Base-by-base conservation (phyloP, 192 early-diverging fungal genomes). In the Coemansia sp. region DNA sequence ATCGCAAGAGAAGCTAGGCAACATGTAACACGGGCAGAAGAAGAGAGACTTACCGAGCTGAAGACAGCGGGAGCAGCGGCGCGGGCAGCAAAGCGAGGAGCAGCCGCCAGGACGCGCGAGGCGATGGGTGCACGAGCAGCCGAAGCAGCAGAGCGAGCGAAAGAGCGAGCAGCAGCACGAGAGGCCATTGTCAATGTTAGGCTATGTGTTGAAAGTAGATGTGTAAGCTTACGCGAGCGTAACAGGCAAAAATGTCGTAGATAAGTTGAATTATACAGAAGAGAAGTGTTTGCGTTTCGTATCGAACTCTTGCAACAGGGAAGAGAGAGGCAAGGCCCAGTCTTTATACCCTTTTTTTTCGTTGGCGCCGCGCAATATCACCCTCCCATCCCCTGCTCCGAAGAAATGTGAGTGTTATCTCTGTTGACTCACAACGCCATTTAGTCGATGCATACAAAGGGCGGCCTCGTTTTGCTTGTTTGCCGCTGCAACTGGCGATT, bases 41-140 rank as follows among this genome's bases (percentile, higher is more conserved):
- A 3, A 10, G 18, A 40, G 12, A 46, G 3, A 81, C 80, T 76
- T 81, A 81, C 80, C 74, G 74, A 76, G 64, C 49, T 62, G 22
- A 68, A 31, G 58, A 63, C 61, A 65, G 74, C 72, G 31, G 80
- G 72, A 39, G 75, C 66, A 43, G 69, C 69, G 16, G 53, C 46
- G 70, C 80, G 80, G 66, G 81, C 72, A 33, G 81, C 81, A 60
- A 83, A 72, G 72, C 73, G 81, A 74, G 81, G 81, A 62, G 81
- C 81, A 49, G 76, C 81, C 39, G 72, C 76, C 72, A 83, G 70
- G 24, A 55, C 60, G 68, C 81, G 81, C 50, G 70, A 20, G 38
- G 76, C 81, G 47, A 83, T 73, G 31, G 81, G 67, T 50, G 81
- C 58, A 70, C 81, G 81, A 52, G 73, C 76, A 71, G 76, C 76